phyloP scores from a whole-genome alignment of 768 basidiomycete species.

The Trametes sanguinea region DNA sequence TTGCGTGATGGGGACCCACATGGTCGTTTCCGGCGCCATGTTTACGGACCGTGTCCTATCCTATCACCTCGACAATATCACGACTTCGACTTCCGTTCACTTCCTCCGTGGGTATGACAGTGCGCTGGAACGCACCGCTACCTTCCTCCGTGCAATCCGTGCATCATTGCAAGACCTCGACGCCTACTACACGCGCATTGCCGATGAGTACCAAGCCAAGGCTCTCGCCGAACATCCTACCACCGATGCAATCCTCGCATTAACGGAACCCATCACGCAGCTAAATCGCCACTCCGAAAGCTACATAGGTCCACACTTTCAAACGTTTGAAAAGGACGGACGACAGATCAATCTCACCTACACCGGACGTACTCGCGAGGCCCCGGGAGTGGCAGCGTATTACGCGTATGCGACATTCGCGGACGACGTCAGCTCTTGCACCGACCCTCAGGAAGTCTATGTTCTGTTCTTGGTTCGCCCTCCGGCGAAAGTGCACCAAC shows the following conservation, averaged over 20 bases:
- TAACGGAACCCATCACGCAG: not conserved
- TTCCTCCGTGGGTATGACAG: not conserved
- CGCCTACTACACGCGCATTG: not conserved
- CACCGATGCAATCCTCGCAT: too few relatives aligned
- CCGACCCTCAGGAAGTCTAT: not conserved
- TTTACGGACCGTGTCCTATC: not conserved
- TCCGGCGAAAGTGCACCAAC: not conserved
- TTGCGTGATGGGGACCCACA: not conserved
- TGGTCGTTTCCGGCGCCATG: not conserved
- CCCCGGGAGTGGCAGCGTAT: not conserved
- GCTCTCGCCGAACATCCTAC: not conserved
- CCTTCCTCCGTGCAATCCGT: not conserved
- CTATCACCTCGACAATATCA: too few relatives aligned
- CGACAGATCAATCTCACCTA: not conserved
- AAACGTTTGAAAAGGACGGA: not conserved
- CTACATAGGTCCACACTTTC: not conserved
- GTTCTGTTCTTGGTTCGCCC: not conserved
- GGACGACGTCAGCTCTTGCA: not conserved
- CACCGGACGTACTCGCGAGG: not conserved
- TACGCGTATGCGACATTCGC: not conserved
- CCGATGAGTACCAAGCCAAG: not conserved
- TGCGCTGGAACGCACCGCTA: not conserved
- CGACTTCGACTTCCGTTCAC: too few relatives aligned
- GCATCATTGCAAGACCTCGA: not conserved
- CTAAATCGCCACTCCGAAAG: not conserved